Base-by-base conservation (phyloP, 1,284 basidiomycete genomes). In the Termitomyces sp. region DNA sequence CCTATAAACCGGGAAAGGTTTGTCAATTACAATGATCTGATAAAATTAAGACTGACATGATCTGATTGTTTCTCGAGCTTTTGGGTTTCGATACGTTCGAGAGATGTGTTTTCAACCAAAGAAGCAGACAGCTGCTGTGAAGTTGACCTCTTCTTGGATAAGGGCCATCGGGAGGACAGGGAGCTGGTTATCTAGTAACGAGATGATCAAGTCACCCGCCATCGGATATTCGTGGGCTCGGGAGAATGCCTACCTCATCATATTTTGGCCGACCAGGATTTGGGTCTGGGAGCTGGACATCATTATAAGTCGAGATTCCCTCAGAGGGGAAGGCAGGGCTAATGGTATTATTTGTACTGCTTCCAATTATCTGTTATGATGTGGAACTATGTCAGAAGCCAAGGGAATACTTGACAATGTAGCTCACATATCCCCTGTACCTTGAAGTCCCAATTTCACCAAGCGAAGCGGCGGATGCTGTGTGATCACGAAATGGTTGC, bases 31-130 rank as follows among this genome's bases (percentile, higher is more conserved):
- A 47, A 13, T 30, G 41, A 43, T 49, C 40, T 50, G 46, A 26
- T 41, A 33, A 41, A 45, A 43, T 38, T 39, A 49, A 56, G 38
- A 55, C 58, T 56, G 18, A 59, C 61, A 41, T 39, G 46, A 39
- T 57, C 55, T 31, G 52, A 16, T 18, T 37, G 43, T 41, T 50
- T 52, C 21, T 53, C 31, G 18, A 16, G 14, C 45, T 38, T 49
- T 28, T 28, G 31, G 6, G 28, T 28, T 14, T 52, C 33, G 26
- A 28, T 26, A 28, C 40, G 45, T 5, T 30, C 24, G 7, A 34
- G 28, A 4, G 52, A 33, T 30, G 34, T 44, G 33, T 39, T 31
- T 34, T 52, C 46, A 18, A 52, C 26, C 9, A 40, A 41, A 43
- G 46, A 34, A 33, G 19, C 31, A 34, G 42, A 24, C 10, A 40